Evolutionary conservation across 768 basidiomycete genomes (phyloP).

Genomic region (Phanerodontia chrysosporium): DNA sequence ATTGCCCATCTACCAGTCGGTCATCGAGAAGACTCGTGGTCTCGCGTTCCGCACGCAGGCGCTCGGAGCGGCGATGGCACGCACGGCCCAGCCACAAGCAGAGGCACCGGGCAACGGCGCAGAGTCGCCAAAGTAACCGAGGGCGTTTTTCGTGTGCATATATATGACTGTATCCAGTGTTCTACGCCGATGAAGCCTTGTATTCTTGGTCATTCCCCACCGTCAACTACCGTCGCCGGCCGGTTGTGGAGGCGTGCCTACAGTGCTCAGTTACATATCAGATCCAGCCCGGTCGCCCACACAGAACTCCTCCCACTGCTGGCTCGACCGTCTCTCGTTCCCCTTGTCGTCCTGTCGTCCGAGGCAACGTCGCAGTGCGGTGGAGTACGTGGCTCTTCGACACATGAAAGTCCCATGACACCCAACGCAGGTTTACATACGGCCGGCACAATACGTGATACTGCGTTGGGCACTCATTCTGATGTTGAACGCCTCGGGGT

Average conservation of each 20-base stretch:
- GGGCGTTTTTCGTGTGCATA: not conserved
- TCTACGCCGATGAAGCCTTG: not conserved
- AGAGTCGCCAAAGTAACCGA: conserved; percentile 19
- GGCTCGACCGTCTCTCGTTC: no score
- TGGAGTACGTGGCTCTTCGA: no score
- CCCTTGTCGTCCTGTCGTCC: no score
- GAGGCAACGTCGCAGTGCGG: no score
- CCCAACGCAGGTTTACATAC: no score
- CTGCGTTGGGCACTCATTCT: no score
- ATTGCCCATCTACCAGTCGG: conserved; percentile 85
- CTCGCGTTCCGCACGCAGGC: conserved; percentile 89
- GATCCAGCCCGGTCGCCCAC: not conserved
- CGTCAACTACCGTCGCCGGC: not conserved
- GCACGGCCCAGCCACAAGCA: conserved; percentile 20
- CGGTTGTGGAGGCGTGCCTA: no score
- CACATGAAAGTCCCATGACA: no score
- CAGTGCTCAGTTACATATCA: not conserved
- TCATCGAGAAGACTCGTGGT: conserved; percentile 94
- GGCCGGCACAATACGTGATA: no score
- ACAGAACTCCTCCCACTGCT: no score
- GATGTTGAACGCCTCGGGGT: no score
- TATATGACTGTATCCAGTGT: conserved; percentile 1
- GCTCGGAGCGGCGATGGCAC: conserved; percentile 71
- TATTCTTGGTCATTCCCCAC: not conserved
- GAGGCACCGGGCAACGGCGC: conserved; percentile 17